phyloP scores from a whole-genome alignment of 2,329 filamentous ascomycete genomes.

The Tolypocladium capitatum region DNA sequence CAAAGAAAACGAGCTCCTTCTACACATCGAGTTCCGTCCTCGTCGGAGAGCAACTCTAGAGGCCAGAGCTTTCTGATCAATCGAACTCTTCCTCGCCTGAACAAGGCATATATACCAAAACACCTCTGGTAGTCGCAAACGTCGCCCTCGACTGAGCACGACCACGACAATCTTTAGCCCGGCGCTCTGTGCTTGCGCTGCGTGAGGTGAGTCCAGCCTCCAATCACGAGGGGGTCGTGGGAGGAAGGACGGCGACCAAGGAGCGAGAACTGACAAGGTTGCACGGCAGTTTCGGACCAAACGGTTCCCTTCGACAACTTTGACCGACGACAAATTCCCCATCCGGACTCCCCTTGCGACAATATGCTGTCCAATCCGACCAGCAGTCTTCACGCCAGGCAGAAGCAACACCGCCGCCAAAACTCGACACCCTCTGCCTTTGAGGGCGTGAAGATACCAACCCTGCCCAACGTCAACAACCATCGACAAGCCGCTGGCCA shows the following conservation, averaged over 20 bases:
- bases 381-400: slow-evolving; percentile 53
- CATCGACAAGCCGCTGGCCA: slow-evolving; percentile 39
- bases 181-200: slow-evolving; percentile 72
- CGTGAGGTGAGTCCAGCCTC: slow-evolving; percentile 49
- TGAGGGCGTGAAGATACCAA: slow-evolving; percentile 58
- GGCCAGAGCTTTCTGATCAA: slow-evolving; percentile 8
- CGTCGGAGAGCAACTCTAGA: slow-evolving; percentile 5
- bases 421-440: slow-evolving; percentile 71
- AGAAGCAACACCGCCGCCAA: slow-evolving; percentile 60
- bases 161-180: slow-evolving; percentile 40
- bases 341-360: slow-evolving; percentile 60
- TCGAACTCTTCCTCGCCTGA: slow-evolving; percentile 14
- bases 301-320: slow-evolving; percentile 37
- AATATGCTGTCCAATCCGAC: slow-evolving; percentile 69
- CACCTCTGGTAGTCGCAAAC: slow-evolving; percentile 13
- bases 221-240: not conserved
- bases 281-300: slow-evolving; percentile 27
- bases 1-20: slow-evolving; percentile 1
- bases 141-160: slow-evolving; percentile 36
- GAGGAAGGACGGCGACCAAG: not conserved
- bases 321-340: slow-evolving; percentile 35
- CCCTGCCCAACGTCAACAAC: slow-evolving; percentile 41
- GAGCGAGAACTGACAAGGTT: slow-evolving; percentile 2
- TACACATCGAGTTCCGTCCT: slow-evolving; percentile 4
- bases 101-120: slow-evolving; percentile 14